Conservation (phyloP, 2,329 filamentous ascomycete species). For the Colletotrichum orchidophilum region DNA sequence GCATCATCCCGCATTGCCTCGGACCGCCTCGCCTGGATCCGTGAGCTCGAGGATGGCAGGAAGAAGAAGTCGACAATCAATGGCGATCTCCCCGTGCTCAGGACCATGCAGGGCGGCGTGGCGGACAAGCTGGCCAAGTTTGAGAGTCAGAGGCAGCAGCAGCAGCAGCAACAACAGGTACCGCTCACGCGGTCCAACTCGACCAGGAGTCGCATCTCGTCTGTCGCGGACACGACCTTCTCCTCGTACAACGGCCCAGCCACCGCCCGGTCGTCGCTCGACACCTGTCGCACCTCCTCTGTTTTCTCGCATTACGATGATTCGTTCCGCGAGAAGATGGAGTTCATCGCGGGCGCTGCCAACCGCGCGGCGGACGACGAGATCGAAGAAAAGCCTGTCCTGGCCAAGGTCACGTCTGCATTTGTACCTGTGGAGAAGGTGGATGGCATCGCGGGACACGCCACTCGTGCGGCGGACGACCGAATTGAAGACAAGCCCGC, state of each 20-base stretch:
- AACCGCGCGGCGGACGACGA: slow-evolving; percentile 7
- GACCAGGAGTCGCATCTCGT: slow-evolving; percentile 16
- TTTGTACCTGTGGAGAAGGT: slow-evolving; percentile 11
- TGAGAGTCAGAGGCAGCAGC: slow-evolving; percentile 14
- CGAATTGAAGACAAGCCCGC: background rate
- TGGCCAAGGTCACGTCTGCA: slow-evolving; percentile 2
- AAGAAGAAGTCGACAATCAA: slow-evolving; percentile 7
- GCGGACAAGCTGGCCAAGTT: slow-evolving; percentile 26
- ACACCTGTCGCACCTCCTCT: slow-evolving; percentile 25
- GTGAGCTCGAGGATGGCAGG: slow-evolving; percentile 19
- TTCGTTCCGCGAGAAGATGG: slow-evolving; percentile 31
- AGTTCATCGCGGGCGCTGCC: slow-evolving; percentile 10
- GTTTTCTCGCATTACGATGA: slow-evolving; percentile 31
- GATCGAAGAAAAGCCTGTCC: slow-evolving; percentile 3
- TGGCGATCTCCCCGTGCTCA: slow-evolving; percentile 21
- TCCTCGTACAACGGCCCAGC: slow-evolving; percentile 12
- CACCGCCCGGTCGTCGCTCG: slow-evolving; percentile 20
- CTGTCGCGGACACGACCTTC: slow-evolving; percentile 20
- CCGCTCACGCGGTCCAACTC: slow-evolving; percentile 22
- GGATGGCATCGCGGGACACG: background rate
- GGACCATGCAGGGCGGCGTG: slow-evolving; percentile 23
- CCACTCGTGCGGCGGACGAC: background rate
- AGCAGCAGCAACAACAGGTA: background rate
- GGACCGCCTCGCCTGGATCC: slow-evolving; percentile 28
- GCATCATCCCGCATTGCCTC: slow-evolving; percentile 6